phyloP scores from a whole-genome alignment of 1,139 yeast genomes.

The Blastobotrys niveus region DNA sequence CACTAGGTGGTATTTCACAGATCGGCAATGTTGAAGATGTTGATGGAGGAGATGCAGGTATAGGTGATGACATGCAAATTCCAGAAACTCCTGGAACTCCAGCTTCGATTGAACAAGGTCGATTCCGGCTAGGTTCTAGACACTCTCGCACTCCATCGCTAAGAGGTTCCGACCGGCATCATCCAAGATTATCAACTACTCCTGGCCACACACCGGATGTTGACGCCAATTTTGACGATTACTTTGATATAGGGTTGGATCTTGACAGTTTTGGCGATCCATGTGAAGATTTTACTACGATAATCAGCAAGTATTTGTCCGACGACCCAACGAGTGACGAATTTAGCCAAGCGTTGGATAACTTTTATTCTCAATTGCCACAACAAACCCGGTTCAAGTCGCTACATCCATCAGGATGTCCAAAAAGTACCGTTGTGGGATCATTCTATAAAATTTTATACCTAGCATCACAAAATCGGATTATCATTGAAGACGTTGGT shows the following conservation, averaged over 20 bases:
- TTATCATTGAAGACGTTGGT: neutral
- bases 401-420: neutral
- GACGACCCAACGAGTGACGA: neutral
- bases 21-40: neutral
- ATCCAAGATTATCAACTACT: neutral
- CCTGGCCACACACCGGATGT: neutral
- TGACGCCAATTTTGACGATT: neutral
- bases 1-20: too few relatives aligned
- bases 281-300: neutral
- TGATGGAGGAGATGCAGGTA: neutral
- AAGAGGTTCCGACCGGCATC: neutral
- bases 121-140: constrained; percentile 3
- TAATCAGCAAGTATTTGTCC: neutral
- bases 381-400: neutral
- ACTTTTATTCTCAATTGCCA: neutral
- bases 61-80: neutral
- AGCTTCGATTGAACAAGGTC: constrained; percentile 11
- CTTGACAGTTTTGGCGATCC: neutral
- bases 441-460: constrained; percentile 12
- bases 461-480: constrained; percentile 9
- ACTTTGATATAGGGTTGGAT: constrained; percentile 1
- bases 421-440: neutral
- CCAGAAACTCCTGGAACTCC: constrained; percentile 6
- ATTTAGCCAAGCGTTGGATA: neutral
- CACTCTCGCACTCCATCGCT: neutral